A percentile compares a stretch with the other conserved stretches of the same genome.
Conservation (phyloP, 2,329 filamentous ascomycete genomes). For the Ascochyta rabiei region DNA sequence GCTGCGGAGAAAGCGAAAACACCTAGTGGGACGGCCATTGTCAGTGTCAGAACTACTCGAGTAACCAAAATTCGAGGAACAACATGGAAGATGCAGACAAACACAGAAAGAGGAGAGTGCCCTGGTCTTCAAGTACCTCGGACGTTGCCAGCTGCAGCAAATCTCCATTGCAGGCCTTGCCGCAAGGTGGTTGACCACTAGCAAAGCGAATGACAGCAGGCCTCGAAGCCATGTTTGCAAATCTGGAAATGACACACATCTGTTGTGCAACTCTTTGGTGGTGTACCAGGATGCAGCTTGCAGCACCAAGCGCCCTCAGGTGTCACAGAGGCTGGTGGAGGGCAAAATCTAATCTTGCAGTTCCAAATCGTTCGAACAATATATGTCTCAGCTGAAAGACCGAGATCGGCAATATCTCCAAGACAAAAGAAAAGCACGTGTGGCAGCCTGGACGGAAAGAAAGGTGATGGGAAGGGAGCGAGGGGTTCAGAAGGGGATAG, state of each 20-base stretch:
- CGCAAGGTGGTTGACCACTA: constrained; percentile 42
- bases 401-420: constrained; percentile 2
- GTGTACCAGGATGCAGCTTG: constrained; percentile 41
- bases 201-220: constrained; percentile 25
- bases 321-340: constrained; percentile 30
- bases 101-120: constrained; percentile 33
- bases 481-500: constrained; percentile 19
- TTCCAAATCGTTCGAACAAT: constrained; percentile 9
- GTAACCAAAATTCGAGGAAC: constrained; percentile 3
- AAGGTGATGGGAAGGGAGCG: constrained; percentile 21
- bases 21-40: constrained; percentile 49
- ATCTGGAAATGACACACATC: constrained; percentile 39
- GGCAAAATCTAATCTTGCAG: constrained; percentile 14
- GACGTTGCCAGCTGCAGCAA: constrained; percentile 37
- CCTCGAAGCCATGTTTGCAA: constrained; percentile 37
- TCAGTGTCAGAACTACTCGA: constrained; percentile 34
- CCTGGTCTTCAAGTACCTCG: constrained; percentile 42
- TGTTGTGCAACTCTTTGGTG: constrained; percentile 43
- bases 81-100: constrained; percentile 26
- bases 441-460: constrained; percentile 1
- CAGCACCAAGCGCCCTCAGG: constrained; percentile 30
- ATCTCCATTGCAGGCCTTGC: constrained; percentile 35
- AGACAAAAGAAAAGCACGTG: constrained; percentile 14
- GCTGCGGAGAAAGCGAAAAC: constrained; percentile 45
- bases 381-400: constrained; percentile 13